phyloP scores from a whole-genome alignment of 2,329 filamentous ascomycete genomes.

The Pseudopithomyces chartarum region DNA sequence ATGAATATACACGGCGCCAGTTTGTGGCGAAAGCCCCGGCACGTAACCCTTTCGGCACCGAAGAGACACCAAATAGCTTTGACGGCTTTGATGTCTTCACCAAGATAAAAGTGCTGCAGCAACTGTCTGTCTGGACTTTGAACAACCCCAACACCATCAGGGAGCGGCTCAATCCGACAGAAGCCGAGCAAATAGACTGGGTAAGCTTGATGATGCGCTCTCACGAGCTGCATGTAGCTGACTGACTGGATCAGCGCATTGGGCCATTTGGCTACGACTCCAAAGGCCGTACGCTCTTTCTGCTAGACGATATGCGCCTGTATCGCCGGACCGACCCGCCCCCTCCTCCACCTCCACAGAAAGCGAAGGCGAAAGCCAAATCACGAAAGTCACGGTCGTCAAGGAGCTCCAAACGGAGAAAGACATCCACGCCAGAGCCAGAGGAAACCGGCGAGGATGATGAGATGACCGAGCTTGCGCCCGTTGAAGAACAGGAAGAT shows the following conservation, averaged over 20 bases:
- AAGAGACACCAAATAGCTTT: conserved; percentile 75
- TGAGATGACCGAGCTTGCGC: conserved; percentile 42
- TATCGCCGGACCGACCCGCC: conserved; percentile 85
- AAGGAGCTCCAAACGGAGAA: conserved; percentile 70
- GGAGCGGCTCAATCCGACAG: conserved; percentile 82
- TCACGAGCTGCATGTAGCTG: conserved; percentile 13
- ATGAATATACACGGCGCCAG: conserved; percentile 90
- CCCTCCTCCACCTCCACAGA: conserved; percentile 61
- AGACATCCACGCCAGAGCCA: conserved; percentile 55
- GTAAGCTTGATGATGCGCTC: conserved; percentile 55
- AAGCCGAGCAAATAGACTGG: conserved; percentile 82
- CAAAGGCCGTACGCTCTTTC: conserved; percentile 83
- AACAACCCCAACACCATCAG: conserved; percentile 85
- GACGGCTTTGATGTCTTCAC: conserved; percentile 79
- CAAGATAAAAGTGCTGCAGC: conserved; percentile 83
- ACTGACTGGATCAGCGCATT: conserved; percentile 57
- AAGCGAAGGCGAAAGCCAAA: conserved; percentile 52
- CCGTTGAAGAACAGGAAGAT: conserved; percentile 50
- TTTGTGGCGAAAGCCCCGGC: conserved; percentile 80
- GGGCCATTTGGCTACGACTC: conserved; percentile 88
- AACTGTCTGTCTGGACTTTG: conserved; percentile 88
- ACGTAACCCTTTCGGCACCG: conserved; percentile 83
- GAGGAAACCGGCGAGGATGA: conserved; percentile 50
- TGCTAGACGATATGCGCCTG: conserved; percentile 91
- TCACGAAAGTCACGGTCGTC: conserved; percentile 6